Conservation (phyloP, 2,329 filamentous ascomycete genomes). For the Sporothrix humicola region DNA sequence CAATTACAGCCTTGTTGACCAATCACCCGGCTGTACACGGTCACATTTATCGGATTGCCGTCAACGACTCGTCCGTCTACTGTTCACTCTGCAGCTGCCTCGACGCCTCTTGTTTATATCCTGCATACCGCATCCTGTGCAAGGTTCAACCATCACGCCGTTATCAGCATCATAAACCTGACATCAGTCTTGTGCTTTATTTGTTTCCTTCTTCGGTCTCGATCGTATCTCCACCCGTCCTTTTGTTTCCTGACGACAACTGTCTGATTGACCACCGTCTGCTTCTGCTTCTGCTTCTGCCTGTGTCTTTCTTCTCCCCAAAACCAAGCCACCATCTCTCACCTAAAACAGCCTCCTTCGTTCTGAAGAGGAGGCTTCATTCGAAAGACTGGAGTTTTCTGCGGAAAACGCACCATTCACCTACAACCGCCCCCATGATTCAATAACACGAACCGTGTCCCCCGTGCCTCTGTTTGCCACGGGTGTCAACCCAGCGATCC, state of each 20-base stretch:
- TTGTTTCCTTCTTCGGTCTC: too few relatives aligned
- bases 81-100: not conserved
- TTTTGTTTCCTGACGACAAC: not conserved
- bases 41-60: not conserved
- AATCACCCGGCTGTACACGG: not conserved
- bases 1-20: not conserved
- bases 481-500: constrained; percentile 14
- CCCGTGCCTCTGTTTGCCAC: constrained; percentile 24
- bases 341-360: not conserved
- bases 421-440: constrained; percentile 45
- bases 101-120: constrained; percentile 11
- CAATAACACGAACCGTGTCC: constrained; percentile 51
- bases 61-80: not conserved
- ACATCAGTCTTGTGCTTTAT: not conserved
- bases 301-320: not conserved
- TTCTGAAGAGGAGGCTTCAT: constrained; percentile 20
- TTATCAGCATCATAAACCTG: constrained; percentile 1
- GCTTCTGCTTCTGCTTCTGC: not conserved
- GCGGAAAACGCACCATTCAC: constrained; percentile 15
- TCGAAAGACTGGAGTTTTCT: constrained; percentile 36
- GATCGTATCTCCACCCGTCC: too few relatives aligned
- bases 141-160: constrained; percentile 10
- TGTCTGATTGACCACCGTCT: not conserved
- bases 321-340: not conserved
- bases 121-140: not conserved